phyloP scores from a whole-genome alignment of 2,329 filamentous ascomycete species.

The Colletotrichum sp. region DNA sequence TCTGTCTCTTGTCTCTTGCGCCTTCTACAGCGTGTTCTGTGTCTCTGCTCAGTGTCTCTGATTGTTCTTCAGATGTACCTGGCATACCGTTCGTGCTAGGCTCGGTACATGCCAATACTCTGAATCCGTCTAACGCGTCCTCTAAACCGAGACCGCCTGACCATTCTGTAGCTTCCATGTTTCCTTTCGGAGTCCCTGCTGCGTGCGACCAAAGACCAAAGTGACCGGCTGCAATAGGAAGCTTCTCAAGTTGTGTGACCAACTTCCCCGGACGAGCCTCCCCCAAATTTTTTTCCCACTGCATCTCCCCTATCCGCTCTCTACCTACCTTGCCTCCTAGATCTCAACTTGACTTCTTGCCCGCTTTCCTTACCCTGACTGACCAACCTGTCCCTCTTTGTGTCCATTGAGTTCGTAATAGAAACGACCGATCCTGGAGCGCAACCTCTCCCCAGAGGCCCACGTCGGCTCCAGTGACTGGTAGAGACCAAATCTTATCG shows the following conservation, averaged over 20 bases:
- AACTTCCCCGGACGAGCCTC: constrained; percentile 5
- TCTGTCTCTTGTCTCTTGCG: background rate
- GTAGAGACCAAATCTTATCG: constrained; percentile 10
- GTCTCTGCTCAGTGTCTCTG: background rate
- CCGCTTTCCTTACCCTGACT: background rate
- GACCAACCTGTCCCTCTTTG: background rate
- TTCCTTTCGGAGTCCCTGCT: background rate
- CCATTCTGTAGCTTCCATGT: background rate
- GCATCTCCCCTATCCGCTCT: background rate
- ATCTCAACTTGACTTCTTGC: background rate
- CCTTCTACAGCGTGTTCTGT: background rate
- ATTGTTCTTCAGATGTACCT: background rate
- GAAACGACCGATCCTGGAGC: background rate
- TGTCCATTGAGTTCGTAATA: background rate
- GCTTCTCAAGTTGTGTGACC: constrained; percentile 10
- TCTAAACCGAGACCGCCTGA: background rate
- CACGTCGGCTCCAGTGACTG: background rate
- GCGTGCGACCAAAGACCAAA: background rate
- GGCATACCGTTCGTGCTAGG: background rate
- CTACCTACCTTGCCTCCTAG: background rate
- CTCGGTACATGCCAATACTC: background rate
- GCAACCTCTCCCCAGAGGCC: background rate
- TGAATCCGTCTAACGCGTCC: background rate
- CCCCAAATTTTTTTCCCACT: background rate
- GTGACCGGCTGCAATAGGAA: constrained; percentile 15